Base-by-base conservation (phyloP, 495 filamentous ascomycete genomes). In the Stereocaulon alpinum region DNA sequence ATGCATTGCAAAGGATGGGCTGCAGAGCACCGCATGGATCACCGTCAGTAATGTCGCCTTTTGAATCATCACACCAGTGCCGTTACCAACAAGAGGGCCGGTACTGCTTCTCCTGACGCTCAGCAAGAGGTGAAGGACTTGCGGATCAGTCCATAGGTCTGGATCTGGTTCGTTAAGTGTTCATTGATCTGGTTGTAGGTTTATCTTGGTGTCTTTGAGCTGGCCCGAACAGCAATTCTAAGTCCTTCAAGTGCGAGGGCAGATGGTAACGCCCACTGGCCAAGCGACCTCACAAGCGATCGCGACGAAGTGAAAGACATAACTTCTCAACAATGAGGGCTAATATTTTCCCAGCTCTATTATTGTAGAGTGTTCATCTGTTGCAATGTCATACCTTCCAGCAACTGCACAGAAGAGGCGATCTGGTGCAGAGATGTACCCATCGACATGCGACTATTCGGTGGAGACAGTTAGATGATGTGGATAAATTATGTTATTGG, bases 201-300 rank as follows among this genome's bases (percentile, higher is more conserved):
- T 59, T 32, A 37, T 24, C 34, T 58, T 44, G 45, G 44, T 29
- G n/a, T 41, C 11, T 34, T 50, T 27, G 56, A 58, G 45, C 44
- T 24, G 29, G 20, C 15, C 32, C 41, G 30, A 41, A 51, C 22
- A 40, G 47, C 17, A 48, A 57, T 4, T 15, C 55, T 3, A 41
- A 57, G 32, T 24, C 12, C 41, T 11, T 17, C 27, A 5, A 18
- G 18, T 15, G 18, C 24, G 11, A 20, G 12, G 20, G 17, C 15
- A 17, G 24, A 5, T 32, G 51, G 10, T 3, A 55, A 7, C 6
- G 5, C 51, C 17, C 10, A 27, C 12, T 6, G 1, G 5, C 32
- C 32, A 15, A 20, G 15, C 0, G 42, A 15, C 20, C 15, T 48
- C 40, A 59, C 52, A n/a, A 20, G 34, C 6, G 49, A 59, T 17